Conservation (phyloP, 208 protist species). For the Acanthamoeba quina region DNA sequence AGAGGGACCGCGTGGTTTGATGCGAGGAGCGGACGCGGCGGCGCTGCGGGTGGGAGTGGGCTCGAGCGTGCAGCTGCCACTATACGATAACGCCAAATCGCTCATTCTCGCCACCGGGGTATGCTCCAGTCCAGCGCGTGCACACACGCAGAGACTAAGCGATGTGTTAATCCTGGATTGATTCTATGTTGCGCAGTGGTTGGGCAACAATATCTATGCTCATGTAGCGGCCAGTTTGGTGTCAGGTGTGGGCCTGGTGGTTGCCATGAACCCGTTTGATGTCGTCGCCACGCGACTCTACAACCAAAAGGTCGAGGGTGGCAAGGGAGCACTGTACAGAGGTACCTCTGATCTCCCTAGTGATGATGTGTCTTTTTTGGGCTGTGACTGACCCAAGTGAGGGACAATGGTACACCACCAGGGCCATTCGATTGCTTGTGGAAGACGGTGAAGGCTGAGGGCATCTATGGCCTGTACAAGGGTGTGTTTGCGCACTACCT, state of each 20-base stretch:
- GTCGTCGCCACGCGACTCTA: constrained; percentile 82
- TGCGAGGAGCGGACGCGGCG: constrained; percentile 37
- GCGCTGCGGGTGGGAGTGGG: constrained; percentile 76
- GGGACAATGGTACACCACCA: background rate
- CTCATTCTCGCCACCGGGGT: constrained; percentile 33
- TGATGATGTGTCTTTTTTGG: background rate
- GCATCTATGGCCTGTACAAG: constrained; percentile 39
- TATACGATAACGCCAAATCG: constrained; percentile 76
- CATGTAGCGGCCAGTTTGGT: constrained; percentile 72
- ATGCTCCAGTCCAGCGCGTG: background rate
- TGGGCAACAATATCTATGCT: constrained; percentile 64
- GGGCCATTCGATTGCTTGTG: constrained; percentile 35
- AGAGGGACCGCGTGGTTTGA: constrained; percentile 14
- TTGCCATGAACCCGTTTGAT: constrained; percentile 83
- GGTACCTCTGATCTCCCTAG: background rate
- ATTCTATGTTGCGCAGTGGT: background rate
- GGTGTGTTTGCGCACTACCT: constrained; percentile 56
- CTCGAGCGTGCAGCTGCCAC: constrained; percentile 78
- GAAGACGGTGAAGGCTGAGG: constrained; percentile 21
- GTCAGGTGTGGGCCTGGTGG: constrained; percentile 48
- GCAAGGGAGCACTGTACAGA: constrained; percentile 47
- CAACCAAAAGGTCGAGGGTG: constrained; percentile 76
- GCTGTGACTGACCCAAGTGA: too few relatives aligned
- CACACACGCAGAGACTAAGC: too few relatives aligned
- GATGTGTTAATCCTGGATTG: background rate